phyloP scores from a whole-genome alignment of 768 basidiomycete species.

The Dacryopinax spathularia region DNA sequence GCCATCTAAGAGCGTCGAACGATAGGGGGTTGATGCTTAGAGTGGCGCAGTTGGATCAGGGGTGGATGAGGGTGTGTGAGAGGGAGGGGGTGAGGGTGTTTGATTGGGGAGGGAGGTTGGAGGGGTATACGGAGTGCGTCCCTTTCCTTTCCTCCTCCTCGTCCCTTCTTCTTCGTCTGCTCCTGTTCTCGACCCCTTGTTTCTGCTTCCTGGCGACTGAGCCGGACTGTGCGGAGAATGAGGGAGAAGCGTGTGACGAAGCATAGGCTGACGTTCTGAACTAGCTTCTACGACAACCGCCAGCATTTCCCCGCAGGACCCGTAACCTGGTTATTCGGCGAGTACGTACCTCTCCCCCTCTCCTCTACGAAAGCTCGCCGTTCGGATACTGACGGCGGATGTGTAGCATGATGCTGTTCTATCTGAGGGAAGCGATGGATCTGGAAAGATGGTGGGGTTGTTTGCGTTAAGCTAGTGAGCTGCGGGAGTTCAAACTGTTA shows the following conservation, averaged over 20 bases:
- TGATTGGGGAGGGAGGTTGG: neutral
- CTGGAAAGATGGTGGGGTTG: neutral
- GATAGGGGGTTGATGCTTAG: neutral
- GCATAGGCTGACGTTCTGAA: neutral
- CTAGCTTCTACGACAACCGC: neutral
- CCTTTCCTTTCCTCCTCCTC: neutral
- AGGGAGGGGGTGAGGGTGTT: neutral
- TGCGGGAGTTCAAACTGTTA: too few relatives aligned
- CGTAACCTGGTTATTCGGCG: neutral
- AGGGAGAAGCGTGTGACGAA: too few relatives aligned
- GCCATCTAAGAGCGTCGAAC: neutral
- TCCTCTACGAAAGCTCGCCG: too few relatives aligned
- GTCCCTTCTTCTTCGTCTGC: neutral
- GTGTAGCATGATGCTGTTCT: neutral
- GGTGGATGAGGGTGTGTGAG: neutral
- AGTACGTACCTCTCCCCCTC: neutral
- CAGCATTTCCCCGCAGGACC: neutral
- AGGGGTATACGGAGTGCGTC: neutral
- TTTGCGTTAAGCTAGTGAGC: neutral
- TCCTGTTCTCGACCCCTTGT: neutral
- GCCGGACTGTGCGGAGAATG: too few relatives aligned
- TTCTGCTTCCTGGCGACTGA: neutral
- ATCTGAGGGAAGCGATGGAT: conserved; percentile 1
- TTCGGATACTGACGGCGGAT: neutral
- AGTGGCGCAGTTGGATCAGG: neutral